A percentile compares a stretch with the other conserved stretches of the same genome.
These are phyloP conservation scores for Monosporascus sp. DNA, from an alignment of 2,329 filamentous ascomycete genomes.

Conservation along the genomic window DNA sequence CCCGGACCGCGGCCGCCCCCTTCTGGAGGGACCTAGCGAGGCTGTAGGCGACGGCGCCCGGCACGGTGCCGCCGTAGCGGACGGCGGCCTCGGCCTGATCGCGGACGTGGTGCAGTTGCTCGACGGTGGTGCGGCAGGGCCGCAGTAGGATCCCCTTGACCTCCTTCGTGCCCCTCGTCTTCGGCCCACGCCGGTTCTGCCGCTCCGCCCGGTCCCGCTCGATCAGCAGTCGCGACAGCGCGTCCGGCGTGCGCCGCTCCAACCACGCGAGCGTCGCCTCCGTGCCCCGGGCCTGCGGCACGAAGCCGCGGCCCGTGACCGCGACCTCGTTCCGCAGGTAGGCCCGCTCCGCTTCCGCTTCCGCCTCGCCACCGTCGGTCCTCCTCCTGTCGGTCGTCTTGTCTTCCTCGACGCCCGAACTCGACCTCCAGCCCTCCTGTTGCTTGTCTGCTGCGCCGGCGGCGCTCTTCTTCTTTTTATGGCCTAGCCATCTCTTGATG, in stretches of 20 bases:
- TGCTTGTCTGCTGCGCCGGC: background rate
- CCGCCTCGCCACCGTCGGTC: background rate
- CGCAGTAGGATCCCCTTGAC: slow-evolving; percentile 12
- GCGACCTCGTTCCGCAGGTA: background rate
- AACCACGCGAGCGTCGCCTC: slow-evolving; percentile 13
- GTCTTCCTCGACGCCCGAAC: background rate
- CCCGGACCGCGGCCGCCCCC: background rate
- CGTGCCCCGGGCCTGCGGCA: slow-evolving; percentile 9
- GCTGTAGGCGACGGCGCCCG: slow-evolving; percentile 12
- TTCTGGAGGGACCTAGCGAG: slow-evolving; percentile 12
- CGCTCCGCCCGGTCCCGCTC: slow-evolving; percentile 12
- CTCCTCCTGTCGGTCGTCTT: background rate
- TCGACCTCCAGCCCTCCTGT: background rate
- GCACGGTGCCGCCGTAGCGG: slow-evolving; percentile 8
- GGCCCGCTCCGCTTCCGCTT: background rate
- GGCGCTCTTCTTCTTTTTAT: background rate
- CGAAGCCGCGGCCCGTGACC: slow-evolving; percentile 6
- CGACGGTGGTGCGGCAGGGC: slow-evolving; percentile 12
- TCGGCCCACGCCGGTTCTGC: slow-evolving; percentile 8
- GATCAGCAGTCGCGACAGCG: slow-evolving; percentile 7
- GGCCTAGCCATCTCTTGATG: background rate
- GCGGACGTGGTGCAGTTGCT: slow-evolving; percentile 9
- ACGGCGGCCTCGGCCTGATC: slow-evolving; percentile 9
- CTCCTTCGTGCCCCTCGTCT: slow-evolving; percentile 12
- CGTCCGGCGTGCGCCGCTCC: slow-evolving; percentile 7